These are phyloP conservation scores for Arachnopeziza araneosa DNA, from an alignment of 2,329 filamentous ascomycete species.

Conservation along the genomic window DNA sequence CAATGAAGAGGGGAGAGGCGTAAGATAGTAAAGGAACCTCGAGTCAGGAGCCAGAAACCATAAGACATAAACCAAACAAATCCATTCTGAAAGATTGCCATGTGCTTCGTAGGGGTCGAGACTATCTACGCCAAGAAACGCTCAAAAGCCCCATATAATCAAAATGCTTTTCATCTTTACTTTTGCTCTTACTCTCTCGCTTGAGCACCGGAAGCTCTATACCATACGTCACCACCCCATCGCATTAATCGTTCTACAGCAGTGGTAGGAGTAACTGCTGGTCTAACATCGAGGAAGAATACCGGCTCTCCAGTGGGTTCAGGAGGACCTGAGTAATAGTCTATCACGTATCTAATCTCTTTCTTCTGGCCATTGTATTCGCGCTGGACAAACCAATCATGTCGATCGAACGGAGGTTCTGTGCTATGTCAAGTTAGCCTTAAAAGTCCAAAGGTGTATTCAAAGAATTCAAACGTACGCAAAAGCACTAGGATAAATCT, in stretches of 20 bases:
- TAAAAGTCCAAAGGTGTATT: not conserved
- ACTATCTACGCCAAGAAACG: slow-evolving; percentile 3
- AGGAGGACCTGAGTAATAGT: slow-evolving; percentile 84
- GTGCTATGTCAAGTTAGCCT: slow-evolving; percentile 42
- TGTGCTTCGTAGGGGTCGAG: not conserved
- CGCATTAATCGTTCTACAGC: slow-evolving; percentile 77
- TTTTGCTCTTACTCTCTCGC: slow-evolving; percentile 23
- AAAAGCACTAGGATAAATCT: slow-evolving; percentile 74
- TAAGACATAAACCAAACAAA: slow-evolving; percentile 1
- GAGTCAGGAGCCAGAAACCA: slow-evolving; percentile 1
- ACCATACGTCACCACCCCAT: slow-evolving; percentile 95
- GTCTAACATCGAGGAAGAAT: slow-evolving; percentile 91
- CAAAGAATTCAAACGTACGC: slow-evolving; percentile 45
- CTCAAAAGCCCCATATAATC: not conserved
- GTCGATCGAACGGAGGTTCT: slow-evolving; percentile 87
- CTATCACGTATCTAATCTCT: slow-evolving; percentile 91
- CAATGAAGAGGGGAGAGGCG: slow-evolving; percentile 14
- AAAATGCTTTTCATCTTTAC: not conserved
- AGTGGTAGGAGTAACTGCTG: slow-evolving; percentile 74
- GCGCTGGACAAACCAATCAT: slow-evolving; percentile 92
- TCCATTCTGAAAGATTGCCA: slow-evolving; percentile 5
- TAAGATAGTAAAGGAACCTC: slow-evolving; percentile 3
- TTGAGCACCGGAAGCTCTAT: slow-evolving; percentile 35
- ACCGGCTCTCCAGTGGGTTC: slow-evolving; percentile 78
- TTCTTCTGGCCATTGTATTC: slow-evolving; percentile 60